Percentiles rank a stretch among this genome's conserved stretches.
phyloP scores from a whole-genome alignment of 306 rosid genomes.

The Rosa rugosa region DNA sequence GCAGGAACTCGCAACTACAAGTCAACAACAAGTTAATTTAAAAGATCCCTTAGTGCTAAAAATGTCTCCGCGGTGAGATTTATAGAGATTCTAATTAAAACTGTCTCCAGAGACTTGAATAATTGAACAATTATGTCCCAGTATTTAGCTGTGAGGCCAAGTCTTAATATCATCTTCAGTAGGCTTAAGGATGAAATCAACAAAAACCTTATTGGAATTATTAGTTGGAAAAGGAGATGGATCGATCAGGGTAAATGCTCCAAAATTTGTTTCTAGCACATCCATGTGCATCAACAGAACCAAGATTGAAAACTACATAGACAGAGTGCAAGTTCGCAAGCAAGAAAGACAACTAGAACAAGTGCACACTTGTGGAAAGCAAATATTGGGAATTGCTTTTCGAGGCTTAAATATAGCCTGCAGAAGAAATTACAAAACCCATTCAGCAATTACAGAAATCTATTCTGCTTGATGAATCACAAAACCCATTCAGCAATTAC shows the following conservation, averaged over 20 bases:
- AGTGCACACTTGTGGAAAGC: slow-evolving; percentile 88
- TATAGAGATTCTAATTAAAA: neutral
- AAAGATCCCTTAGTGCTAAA: neutral
- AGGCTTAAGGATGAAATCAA: slow-evolving; percentile 82
- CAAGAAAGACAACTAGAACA: slow-evolving; percentile 18
- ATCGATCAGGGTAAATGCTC: slow-evolving; percentile 54
- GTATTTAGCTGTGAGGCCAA: slow-evolving; percentile 76
- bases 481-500: no score
- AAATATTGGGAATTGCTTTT: slow-evolving; percentile 72
- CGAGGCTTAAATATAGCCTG: slow-evolving; percentile 86
- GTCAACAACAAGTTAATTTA: slow-evolving; percentile 11
- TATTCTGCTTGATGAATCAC: no score
- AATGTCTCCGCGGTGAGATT: neutral
- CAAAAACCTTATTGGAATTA: slow-evolving; percentile 52
- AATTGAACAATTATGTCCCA: neutral
- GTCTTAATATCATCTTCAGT: slow-evolving; percentile 73
- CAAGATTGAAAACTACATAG: slow-evolving; percentile 68
- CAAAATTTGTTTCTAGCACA: slow-evolving; percentile 81
- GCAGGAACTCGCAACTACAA: slow-evolving; percentile 78
- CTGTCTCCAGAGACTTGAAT: neutral
- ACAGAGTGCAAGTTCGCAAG: slow-evolving; percentile 28
- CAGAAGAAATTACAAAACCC: slow-evolving; percentile 25
- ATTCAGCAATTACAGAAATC: no score
- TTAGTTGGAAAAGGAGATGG: slow-evolving; percentile 79
- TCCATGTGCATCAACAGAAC: slow-evolving; percentile 74